These are phyloP conservation scores for Mariannaea sp. DNA, from an alignment of 2,329 filamentous ascomycete genomes.

Conservation along the genomic window DNA sequence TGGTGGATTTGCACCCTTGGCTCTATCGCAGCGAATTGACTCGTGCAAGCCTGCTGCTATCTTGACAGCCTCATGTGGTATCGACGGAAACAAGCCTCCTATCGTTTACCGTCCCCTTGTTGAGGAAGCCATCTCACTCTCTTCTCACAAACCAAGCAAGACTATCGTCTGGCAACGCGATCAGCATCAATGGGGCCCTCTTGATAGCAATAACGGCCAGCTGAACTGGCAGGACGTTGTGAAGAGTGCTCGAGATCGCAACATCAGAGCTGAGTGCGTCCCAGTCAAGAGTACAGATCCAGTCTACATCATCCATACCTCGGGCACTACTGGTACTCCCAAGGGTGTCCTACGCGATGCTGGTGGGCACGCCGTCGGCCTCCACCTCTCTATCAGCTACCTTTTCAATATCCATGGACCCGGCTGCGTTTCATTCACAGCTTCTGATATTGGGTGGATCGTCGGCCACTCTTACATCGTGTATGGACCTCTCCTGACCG, in stretches of 20 bases:
- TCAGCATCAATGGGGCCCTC: conserved; percentile 72
- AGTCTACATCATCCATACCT: conserved; percentile 91
- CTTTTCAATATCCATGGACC: conserved; percentile 82
- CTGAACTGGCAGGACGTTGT: conserved; percentile 80
- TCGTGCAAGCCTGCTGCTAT: conserved; percentile 76
- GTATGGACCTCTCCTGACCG: conserved; percentile 83
- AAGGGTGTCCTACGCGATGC: conserved; percentile 85
- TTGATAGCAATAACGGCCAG: conserved; percentile 70
- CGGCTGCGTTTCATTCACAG: conserved; percentile 75
- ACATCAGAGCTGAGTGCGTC: conserved; percentile 73
- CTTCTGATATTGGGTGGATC: conserved; percentile 89
- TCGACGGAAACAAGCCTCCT: conserved; percentile 83
- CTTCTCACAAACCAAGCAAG: conserved; percentile 71
- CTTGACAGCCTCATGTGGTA: conserved; percentile 89
- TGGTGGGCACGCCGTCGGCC: conserved; percentile 83
- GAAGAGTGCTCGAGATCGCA: conserved; percentile 69
- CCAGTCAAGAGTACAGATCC: conserved; percentile 77
- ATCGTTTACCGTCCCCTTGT: conserved; percentile 79
- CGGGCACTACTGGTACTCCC: conserved; percentile 78
- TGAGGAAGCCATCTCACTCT: conserved; percentile 70
- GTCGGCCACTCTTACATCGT: conserved; percentile 76
- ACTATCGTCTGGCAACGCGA: conserved; percentile 86
- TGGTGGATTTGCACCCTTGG: conserved; percentile 82
- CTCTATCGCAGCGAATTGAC: conserved; percentile 87
- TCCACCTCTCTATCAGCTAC: conserved; percentile 81